A percentile compares a stretch with the other conserved stretches of the same genome.
phyloP scores from a whole-genome alignment of 768 basidiomycete genomes.

The Trametes punicea region DNA sequence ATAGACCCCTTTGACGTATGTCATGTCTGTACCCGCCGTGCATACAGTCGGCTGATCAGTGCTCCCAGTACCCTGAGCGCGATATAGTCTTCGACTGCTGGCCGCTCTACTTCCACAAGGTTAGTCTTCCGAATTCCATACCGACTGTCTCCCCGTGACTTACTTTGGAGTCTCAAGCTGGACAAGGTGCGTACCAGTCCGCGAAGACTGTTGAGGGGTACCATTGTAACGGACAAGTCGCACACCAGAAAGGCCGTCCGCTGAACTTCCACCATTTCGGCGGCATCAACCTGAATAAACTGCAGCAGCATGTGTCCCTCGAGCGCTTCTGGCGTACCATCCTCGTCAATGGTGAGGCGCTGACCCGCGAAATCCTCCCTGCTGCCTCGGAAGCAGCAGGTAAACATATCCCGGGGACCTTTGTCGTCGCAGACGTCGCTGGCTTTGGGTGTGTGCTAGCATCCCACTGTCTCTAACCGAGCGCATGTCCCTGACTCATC shows the following conservation, averaged over 20 bases:
- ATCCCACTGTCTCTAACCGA: background rate
- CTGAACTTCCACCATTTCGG: conserved; percentile 66
- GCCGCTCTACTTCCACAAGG: conserved; percentile 81
- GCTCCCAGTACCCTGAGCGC: conserved; percentile 61
- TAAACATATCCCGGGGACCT: conserved; percentile 44
- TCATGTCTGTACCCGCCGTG: conserved; percentile 2
- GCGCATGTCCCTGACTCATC: background rate
- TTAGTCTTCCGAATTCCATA: conserved; percentile 25
- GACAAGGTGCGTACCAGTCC: conserved; percentile 52
- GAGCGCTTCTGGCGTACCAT: conserved; percentile 49
- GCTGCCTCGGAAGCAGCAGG: conserved; percentile 58
- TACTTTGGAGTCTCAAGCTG: conserved; percentile 38
- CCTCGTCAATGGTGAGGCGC: conserved; percentile 61
- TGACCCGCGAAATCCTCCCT: conserved; percentile 64
- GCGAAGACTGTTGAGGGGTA: too few relatives aligned
- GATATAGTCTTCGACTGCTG: conserved; percentile 68
- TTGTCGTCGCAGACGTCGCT: conserved; percentile 69
- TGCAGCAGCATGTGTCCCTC: conserved; percentile 30
- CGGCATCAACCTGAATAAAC: conserved; percentile 42
- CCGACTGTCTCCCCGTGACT: background rate
- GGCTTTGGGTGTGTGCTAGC: conserved; percentile 60
- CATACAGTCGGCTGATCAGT: background rate
- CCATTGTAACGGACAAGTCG: background rate
- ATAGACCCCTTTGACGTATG: conserved; percentile 73
- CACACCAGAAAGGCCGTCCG: conserved; percentile 60